These are phyloP conservation scores for Dendrothele bispora DNA, from an alignment of 768 basidiomycete species.

Conservation along the genomic window DNA sequence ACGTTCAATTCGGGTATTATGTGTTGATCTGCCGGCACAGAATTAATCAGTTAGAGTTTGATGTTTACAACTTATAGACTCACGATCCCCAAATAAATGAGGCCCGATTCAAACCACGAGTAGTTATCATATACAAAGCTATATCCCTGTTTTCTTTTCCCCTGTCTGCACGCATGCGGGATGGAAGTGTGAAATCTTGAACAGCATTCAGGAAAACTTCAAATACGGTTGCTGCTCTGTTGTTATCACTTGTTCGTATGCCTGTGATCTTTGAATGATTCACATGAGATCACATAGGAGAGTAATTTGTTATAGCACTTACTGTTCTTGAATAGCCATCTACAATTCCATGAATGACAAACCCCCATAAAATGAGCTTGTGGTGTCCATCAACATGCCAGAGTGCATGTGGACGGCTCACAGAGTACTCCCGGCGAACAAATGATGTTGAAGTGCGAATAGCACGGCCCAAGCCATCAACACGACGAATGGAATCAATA, in stretches of 20 bases:
- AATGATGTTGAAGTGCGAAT: conserved; percentile 4
- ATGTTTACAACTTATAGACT: conserved; percentile 1
- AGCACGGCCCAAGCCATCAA: conserved; percentile 23
- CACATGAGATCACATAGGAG: background rate
- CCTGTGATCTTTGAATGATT: conserved; percentile 18
- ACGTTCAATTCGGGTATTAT: conserved; percentile 43
- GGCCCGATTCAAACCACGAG: conserved; percentile 25
- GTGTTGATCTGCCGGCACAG: conserved; percentile 29
- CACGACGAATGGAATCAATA: conserved; percentile 17
- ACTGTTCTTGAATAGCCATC: no score
- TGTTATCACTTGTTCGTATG: conserved; percentile 31
- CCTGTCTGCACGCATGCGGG: conserved; percentile 28
- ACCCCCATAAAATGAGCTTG: conserved; percentile 25
- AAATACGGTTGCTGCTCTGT: conserved; percentile 31
- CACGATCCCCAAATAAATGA: conserved; percentile 36
- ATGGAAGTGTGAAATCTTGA: conserved; percentile 23
- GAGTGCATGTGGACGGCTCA: conserved; percentile 34
- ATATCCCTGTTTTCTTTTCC: conserved; percentile 32
- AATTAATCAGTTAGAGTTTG: conserved; percentile 12
- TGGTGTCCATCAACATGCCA: conserved; percentile 41
- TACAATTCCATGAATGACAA: conserved; percentile 33
- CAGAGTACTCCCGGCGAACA: conserved; percentile 29
- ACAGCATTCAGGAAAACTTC: conserved; percentile 24
- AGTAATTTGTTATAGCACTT: no score
- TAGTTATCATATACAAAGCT: conserved; percentile 34